Conservation (phyloP, 192 early-diverging fungal genomes). For the Backusella westeae region DNA sequence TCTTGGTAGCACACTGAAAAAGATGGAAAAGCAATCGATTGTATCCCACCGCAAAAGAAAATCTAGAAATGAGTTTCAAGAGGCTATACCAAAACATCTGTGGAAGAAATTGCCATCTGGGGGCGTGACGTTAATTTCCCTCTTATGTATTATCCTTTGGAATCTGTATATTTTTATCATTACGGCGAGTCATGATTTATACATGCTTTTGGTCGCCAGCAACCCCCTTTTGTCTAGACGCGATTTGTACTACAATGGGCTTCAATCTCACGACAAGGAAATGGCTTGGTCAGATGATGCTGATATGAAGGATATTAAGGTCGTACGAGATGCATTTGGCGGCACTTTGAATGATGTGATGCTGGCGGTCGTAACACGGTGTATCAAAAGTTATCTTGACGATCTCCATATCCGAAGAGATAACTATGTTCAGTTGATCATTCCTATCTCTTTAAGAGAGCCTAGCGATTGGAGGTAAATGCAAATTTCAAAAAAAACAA, state of each 20-base stretch:
- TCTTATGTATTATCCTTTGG: background rate
- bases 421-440: conserved; percentile 22
- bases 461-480: conserved; percentile 27
- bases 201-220: background rate
- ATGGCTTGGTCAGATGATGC: conserved; percentile 36
- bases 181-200: conserved; percentile 1
- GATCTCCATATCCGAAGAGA: conserved; percentile 12
- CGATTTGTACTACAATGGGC: conserved; percentile 25
- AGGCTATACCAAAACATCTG: background rate
- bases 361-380: conserved; percentile 20
- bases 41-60: background rate
- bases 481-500: background rate
- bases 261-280: conserved; percentile 20
- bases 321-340: conserved; percentile 29
- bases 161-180: background rate
- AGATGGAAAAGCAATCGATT: background rate
- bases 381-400: conserved; percentile 24
- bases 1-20: background rate
- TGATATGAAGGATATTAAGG: conserved; percentile 16
- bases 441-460: conserved; percentile 30
- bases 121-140: background rate
- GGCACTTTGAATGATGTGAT: conserved; percentile 39
- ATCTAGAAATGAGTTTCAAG: background rate
- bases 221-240: background rate
- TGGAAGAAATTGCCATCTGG: background rate